Percentiles rank a stretch among this genome's conserved stretches.
Conservation (phyloP, 139 green algal genomes). For the Dunaliella primolecta region DNA sequence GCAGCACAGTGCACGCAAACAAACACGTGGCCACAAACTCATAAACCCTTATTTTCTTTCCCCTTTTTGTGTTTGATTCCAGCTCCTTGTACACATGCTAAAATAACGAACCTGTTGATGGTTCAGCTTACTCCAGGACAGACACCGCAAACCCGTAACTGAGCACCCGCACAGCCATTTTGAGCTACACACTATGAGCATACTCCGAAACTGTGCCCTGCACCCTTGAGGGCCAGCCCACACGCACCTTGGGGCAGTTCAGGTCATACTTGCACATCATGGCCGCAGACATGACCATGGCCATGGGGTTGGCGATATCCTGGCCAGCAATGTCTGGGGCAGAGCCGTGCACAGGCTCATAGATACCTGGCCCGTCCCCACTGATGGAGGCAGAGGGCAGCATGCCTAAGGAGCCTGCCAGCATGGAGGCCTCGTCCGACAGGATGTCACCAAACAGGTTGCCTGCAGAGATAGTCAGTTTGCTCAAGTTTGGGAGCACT, state of each 20-base stretch:
- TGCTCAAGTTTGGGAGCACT: background rate
- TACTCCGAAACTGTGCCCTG: too few species aligned
- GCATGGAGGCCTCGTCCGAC: slow-evolving; percentile 96
- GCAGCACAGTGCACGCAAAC: too few species aligned
- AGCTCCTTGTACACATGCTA: too few species aligned
- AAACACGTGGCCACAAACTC: too few species aligned
- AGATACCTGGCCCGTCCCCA: slow-evolving; percentile 86
- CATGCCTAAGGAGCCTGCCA: slow-evolving; percentile 96
- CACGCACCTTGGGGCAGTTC: slow-evolving; percentile 67
- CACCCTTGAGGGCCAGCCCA: too few species aligned
- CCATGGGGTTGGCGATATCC: slow-evolving; percentile 88
- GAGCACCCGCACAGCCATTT: too few species aligned
- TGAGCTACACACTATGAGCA: too few species aligned
- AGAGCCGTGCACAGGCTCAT: slow-evolving; percentile 95
- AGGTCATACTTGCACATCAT: slow-evolving; percentile 99
- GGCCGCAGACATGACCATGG: slow-evolving; percentile 89
- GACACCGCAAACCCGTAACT: too few species aligned
- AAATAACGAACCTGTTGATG: too few species aligned
- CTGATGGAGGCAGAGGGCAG: slow-evolving; percentile 94
- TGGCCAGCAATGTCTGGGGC: slow-evolving; percentile 96
- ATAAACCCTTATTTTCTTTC: too few species aligned
- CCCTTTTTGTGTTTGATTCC: too few species aligned
- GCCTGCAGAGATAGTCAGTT: slow-evolving; percentile 38
- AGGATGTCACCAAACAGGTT: slow-evolving; percentile 99
- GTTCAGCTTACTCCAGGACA: too few species aligned